Evolutionary conservation across 805 yeast genomes (phyloP), one percentile per base, ranked within the genome.

Genomic region (Candida germanica): DNA sequence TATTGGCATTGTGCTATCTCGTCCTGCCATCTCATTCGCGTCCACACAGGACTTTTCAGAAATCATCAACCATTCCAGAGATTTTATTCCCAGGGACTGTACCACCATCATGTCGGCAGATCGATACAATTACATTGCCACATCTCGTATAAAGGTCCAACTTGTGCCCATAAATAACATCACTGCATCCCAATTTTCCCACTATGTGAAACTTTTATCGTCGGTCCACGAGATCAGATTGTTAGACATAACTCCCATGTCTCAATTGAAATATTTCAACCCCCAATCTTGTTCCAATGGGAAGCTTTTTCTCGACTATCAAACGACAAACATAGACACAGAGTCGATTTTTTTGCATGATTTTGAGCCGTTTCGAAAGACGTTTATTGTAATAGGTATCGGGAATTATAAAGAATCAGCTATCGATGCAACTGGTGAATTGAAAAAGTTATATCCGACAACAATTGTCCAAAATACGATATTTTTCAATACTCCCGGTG

Each of bases 281-380:
- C 96, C 98, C 1, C 93, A 82, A 51, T 81, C 83, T 0, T 85
- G 77, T 49, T 96, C 97, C 1, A 71, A 73, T 33, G 98, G 98
- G 0, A 62, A 82, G 33, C 58, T 91, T 1, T 56, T 79, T 10
- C 85, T 74, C 50, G 80, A 79, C 38, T 77, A 78, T 44, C 57
- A 60, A 9, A 58, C 72, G 1, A 48, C 73, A 0, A 51, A 61
- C 5, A 64, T 73, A 1, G 81, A 77, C 37, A 69, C 68, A n/a
- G 79, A 77, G 26, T 71, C 83, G 18, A 59, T 80, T 5, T 80
- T 83, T 35, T 64, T 91, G 27, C 86, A 83, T 47, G 98, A 91
- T 57, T 79, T 91, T 44, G 97, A 93, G 59, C 95, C 96, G 1
- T 87, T 75, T 58, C 63, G 97, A 34, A 87, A 87, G 52, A 77